Percentiles rank a stretch among this genome's conserved stretches.
Evolutionary conservation across 352 stramenopile species (phyloP).

Genomic region (Peronospora destructor): DNA sequence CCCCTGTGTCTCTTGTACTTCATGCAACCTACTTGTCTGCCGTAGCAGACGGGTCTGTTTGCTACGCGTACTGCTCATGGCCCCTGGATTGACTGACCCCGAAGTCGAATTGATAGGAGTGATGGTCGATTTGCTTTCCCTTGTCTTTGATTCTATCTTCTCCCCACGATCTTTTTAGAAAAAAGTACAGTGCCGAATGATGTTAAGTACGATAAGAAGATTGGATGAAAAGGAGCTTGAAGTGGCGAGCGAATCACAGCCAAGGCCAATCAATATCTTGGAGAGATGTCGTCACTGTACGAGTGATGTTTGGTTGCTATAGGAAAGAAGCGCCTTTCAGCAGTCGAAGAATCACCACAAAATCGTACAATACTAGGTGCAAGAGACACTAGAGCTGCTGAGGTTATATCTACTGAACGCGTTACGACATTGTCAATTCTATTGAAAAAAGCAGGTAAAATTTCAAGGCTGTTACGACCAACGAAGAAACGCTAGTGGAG

Average conservation of each 20-base stretch:
- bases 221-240: conserved; percentile 11
- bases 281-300: conserved; percentile 45
- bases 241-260: conserved; percentile 3
- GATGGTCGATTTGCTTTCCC: conserved; percentile 13
- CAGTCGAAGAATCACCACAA: background rate
- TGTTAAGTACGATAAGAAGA: conserved; percentile 12
- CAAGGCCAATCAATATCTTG: background rate
- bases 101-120: conserved; percentile 8
- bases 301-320: conserved; percentile 16
- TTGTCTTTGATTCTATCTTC: background rate
- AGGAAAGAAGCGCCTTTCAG: background rate
- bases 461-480: background rate
- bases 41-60: conserved; percentile 38
- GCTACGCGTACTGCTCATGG: conserved; percentile 24
- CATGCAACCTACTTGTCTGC: conserved; percentile 71
- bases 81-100: background rate
- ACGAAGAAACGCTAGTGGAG: no score
- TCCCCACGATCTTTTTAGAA: conserved; percentile 21
- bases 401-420: background rate
- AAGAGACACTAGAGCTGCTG: background rate
- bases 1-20: conserved; percentile 71
- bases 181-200: background rate
- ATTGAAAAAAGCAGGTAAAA: background rate
- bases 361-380: background rate
- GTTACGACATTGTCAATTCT: background rate